Percentiles rank a stretch among this genome's conserved stretches.
These are phyloP conservation scores for Marvania coccoides DNA, from an alignment of 139 green algal species.

Conservation along the genomic window DNA sequence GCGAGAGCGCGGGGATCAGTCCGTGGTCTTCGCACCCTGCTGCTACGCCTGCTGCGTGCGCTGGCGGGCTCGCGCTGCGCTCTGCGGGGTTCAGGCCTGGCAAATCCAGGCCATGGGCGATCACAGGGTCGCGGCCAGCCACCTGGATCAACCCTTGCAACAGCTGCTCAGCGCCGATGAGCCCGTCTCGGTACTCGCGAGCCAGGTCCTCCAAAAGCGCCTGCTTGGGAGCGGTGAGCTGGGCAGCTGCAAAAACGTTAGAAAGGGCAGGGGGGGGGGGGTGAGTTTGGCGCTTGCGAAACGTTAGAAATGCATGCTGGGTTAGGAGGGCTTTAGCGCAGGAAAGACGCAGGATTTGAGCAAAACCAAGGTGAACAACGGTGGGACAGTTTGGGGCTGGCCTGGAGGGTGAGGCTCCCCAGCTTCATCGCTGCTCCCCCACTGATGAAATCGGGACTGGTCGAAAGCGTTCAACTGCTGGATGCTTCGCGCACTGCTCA, in stretches of 20 bases:
- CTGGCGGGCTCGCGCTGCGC: background rate
- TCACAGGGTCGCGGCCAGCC: background rate
- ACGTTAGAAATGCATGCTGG: too few species aligned
- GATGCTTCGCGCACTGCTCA: too few species aligned
- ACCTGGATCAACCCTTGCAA: background rate
- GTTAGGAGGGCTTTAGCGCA: too few species aligned
- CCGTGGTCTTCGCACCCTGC: background rate
- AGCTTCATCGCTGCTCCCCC: too few species aligned
- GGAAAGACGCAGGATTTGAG: too few species aligned
- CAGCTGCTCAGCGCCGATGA: background rate
- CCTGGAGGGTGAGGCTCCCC: too few species aligned
- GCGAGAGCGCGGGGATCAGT: background rate
- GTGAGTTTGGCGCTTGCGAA: too few species aligned
- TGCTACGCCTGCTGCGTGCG: background rate
- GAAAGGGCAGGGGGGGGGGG: background rate
- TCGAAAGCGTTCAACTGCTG: too few species aligned
- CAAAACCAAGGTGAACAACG: too few species aligned
- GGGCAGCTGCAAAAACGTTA: background rate
- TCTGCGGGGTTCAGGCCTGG: background rate
- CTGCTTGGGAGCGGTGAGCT: background rate
- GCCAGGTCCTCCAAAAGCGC: background rate
- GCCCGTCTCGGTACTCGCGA: background rate
- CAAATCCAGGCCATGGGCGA: background rate
- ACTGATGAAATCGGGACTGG: too few species aligned
- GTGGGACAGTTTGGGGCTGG: too few species aligned